phyloP scores from a whole-genome alignment of 164 flowering plant species.

The Hamamelis virginiana region DNA sequence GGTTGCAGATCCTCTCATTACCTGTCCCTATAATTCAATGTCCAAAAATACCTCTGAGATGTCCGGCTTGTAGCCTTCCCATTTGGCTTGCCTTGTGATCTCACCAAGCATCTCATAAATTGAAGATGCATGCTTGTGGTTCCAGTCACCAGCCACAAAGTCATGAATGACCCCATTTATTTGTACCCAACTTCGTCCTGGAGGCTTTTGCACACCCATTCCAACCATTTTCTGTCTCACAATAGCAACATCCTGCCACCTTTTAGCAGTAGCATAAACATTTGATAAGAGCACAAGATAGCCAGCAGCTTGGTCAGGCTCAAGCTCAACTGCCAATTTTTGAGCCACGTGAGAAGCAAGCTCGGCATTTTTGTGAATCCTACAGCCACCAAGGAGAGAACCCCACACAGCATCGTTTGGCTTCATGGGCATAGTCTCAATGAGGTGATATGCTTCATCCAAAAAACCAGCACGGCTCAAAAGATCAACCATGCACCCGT shows the following conservation, averaged over 20 bases:
- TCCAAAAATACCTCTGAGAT: conserved; percentile 4
- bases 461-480: conserved; percentile 55
- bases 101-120: conserved; percentile 31
- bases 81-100: conserved; percentile 25
- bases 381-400: conserved; percentile 56
- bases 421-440: conserved; percentile 46
- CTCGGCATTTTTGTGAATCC: conserved; percentile 37
- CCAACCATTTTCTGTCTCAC: conserved; percentile 36
- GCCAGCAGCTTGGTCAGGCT: conserved; percentile 43
- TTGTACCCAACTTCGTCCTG: conserved; percentile 54
- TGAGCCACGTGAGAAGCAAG: conserved; percentile 34
- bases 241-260: conserved; percentile 44
- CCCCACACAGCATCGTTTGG: conserved; percentile 57
- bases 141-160: conserved; percentile 39
- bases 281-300: conserved; percentile 52
- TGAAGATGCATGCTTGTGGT: conserved; percentile 25
- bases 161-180: conserved; percentile 39
- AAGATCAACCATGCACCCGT: conserved; percentile 67
- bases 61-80: conserved; percentile 21
- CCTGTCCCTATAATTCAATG: conserved; percentile 8
- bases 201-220: conserved; percentile 42
- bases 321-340: conserved; percentile 36
- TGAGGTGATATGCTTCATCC: conserved; percentile 44
- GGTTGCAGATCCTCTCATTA: neutral
- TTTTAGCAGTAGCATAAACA: conserved; percentile 42